Conservation (phyloP, 78 protist species). For the Diacronema lutheri region DNA sequence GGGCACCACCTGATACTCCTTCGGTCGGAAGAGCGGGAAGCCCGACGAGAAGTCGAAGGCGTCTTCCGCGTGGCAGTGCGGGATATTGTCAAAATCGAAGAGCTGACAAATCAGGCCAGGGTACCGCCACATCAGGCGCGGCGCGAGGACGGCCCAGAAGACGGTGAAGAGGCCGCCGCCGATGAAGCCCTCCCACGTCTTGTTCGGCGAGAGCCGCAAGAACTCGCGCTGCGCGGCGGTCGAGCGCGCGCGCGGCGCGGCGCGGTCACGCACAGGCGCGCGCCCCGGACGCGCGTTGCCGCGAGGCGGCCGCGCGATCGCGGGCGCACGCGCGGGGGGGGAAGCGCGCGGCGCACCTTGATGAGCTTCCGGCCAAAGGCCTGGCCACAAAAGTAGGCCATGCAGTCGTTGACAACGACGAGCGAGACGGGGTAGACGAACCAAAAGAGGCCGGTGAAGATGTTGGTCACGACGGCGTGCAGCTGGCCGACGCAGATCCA, state of each 20-base stretch:
- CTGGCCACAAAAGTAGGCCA: conserved; percentile 37
- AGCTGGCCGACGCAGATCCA: conserved; percentile 3
- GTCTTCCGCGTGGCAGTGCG: too few species aligned
- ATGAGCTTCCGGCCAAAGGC: neutral
- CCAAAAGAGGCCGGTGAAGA: conserved; percentile 28
- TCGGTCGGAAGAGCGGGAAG: neutral
- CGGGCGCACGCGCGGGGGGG: too few species aligned
- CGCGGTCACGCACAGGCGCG: too few species aligned
- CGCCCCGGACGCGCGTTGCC: too few species aligned
- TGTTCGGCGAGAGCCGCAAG: conserved; percentile 34
- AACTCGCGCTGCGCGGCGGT: neutral
- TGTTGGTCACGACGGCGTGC: neutral
- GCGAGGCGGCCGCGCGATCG: too few species aligned
- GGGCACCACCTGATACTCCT: neutral
- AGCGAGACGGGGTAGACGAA: conserved; percentile 14
- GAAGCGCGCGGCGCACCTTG: too few species aligned
- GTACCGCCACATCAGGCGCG: neutral
- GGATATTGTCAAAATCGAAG: too few species aligned
- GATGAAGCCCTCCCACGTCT: conserved; percentile 39
- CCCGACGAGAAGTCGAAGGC: too few species aligned
- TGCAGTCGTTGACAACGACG: conserved; percentile 27
- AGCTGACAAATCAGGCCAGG: too few species aligned
- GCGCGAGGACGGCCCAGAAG: neutral
- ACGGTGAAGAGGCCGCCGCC: conserved; percentile 34
- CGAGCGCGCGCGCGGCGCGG: too few species aligned